A percentile compares a stretch with the other conserved stretches of the same genome.
These are phyloP conservation scores for Cladophialophora exuberans DNA, from an alignment of 2,329 filamentous ascomycete species.

Conservation along the genomic window DNA sequence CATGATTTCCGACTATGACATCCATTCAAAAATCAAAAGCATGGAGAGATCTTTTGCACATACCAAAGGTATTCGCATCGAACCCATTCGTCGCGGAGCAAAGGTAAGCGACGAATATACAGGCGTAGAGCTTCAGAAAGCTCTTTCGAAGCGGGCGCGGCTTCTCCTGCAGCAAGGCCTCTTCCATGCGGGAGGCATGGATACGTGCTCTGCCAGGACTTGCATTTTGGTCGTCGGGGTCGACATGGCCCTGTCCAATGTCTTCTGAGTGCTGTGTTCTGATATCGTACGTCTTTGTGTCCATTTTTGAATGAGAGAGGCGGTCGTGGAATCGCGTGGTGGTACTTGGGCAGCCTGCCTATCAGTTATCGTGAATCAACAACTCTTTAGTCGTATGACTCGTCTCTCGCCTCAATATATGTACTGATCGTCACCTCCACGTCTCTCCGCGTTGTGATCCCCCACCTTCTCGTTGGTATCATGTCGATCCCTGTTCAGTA, in stretches of 20 bases:
- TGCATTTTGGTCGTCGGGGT: not conserved
- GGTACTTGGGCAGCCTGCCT: too few species aligned
- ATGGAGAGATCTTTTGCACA: not conserved
- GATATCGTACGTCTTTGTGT: constrained; percentile 6
- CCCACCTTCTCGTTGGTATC: too few species aligned
- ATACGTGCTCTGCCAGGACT: not conserved
- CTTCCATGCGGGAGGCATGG: constrained; percentile 15
- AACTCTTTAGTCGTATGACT: too few species aligned
- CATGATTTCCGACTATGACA: not conserved
- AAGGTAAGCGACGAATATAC: constrained; percentile 10
- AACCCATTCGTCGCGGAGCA: constrained; percentile 14
- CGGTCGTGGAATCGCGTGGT: too few species aligned
- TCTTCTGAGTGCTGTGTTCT: constrained; percentile 1
- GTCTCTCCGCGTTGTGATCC: too few species aligned
- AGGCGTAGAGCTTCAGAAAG: constrained; percentile 10
- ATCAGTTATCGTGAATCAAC: too few species aligned
- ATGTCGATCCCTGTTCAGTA: too few species aligned
- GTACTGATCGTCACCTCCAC: too few species aligned
- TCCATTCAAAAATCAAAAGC: not conserved
- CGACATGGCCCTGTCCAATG: not conserved
- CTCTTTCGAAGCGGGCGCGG: constrained; percentile 5
- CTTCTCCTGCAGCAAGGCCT: constrained; percentile 6
- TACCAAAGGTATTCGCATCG: constrained; percentile 15
- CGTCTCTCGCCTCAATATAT: too few species aligned
- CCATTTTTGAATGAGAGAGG: too few species aligned